Percentiles rank a stretch among this genome's conserved stretches.
phyloP scores from a whole-genome alignment of 2,329 filamentous ascomycete species.

The Aspergillus sp. region DNA sequence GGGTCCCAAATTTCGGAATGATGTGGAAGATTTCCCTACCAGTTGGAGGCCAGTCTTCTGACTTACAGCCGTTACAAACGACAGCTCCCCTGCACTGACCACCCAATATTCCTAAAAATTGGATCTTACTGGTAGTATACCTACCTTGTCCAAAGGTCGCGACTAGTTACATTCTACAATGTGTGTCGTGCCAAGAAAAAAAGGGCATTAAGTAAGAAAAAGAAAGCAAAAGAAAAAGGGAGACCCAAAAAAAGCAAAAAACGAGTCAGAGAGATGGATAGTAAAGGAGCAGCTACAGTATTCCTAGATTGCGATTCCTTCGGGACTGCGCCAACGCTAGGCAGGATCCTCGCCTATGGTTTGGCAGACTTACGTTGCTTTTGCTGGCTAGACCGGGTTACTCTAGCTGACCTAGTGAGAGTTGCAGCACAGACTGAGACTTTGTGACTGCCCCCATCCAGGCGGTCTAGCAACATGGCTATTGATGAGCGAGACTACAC shows the following conservation, averaged over 20 bases:
- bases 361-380: not conserved
- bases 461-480: constrained; percentile 3
- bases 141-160: not conserved
- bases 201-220: not conserved
- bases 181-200: not conserved
- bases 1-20: constrained; percentile 20
- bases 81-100: constrained; percentile 24
- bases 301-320: constrained; percentile 4
- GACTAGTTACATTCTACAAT: not conserved
- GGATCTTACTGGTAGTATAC: not conserved
- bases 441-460: not conserved
- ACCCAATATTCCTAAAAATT: constrained; percentile 18
- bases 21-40: constrained; percentile 16
- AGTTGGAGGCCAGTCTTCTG: constrained; percentile 16
- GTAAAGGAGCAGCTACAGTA: not conserved
- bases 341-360: constrained; percentile 3
- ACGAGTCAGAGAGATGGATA: not conserved
- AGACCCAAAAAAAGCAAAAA: not conserved
- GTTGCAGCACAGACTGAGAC: constrained; percentile 2
- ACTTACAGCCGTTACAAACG: constrained; percentile 23
- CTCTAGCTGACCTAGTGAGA: not conserved
- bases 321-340: not conserved
- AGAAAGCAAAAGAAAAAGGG: not conserved
- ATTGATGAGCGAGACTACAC: not conserved
- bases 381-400: constrained; percentile 1